Conservation (phyloP, 805 yeast genomes). For the Saccharomycopsis capsularis region DNA sequence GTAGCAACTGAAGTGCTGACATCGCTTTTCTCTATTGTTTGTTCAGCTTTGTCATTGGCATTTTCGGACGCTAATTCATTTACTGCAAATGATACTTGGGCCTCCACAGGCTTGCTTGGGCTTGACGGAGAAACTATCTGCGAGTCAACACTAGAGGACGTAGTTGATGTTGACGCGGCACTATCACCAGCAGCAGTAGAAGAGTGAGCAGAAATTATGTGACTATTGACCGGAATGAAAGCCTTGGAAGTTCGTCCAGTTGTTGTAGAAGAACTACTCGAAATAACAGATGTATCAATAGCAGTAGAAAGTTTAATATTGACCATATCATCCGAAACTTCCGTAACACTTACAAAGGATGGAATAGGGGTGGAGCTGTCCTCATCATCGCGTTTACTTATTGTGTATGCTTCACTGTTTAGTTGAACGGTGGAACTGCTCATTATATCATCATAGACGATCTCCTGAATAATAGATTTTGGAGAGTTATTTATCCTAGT, state of each 20-base stretch:
- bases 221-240: background rate
- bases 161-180: background rate
- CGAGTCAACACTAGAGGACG: background rate
- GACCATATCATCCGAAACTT: constrained; percentile 13
- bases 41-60: too few relatives aligned
- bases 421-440: constrained; percentile 18
- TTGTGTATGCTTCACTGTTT: constrained; percentile 21
- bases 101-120: too few relatives aligned
- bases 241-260: too few relatives aligned
- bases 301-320: constrained; percentile 20
- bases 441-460: constrained; percentile 21
- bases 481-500: constrained; percentile 23
- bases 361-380: constrained; percentile 4
- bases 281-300: background rate
- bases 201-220: too few relatives aligned
- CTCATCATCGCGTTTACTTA: constrained; percentile 14
- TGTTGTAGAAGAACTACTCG: too few relatives aligned
- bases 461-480: constrained; percentile 22
- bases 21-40: too few relatives aligned
- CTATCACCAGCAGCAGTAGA: background rate
- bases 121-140: too few relatives aligned
- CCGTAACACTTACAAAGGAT: constrained; percentile 11
- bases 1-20: too few relatives aligned
- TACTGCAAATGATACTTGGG: too few relatives aligned
- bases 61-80: too few relatives aligned